phyloP scores from a whole-genome alignment of 352 stramenopile genomes.

The Albugo laibachii region DNA sequence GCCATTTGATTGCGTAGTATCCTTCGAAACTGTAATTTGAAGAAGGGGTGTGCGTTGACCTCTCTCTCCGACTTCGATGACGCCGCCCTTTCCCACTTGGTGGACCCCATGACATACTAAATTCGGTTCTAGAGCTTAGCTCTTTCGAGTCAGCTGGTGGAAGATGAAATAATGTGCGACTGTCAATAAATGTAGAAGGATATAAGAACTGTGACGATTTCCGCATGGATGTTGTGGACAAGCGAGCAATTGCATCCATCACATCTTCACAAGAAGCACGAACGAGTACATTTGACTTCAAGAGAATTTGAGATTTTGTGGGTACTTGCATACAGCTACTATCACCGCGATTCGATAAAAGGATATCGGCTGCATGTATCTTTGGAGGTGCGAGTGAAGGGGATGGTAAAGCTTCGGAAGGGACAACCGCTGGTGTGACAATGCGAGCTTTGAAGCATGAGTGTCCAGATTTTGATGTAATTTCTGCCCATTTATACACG shows the following conservation, averaged over 20 bases:
- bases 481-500: slow-evolving; percentile 45
- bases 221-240: slow-evolving; percentile 39
- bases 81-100: slow-evolving; percentile 5
- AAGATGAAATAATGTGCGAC: slow-evolving; percentile 41
- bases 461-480: slow-evolving; percentile 2
- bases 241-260: slow-evolving; percentile 24
- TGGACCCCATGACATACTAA: background rate
- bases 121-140: too few species aligned
- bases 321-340: background rate
- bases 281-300: slow-evolving; percentile 34
- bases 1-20: slow-evolving; percentile 64
- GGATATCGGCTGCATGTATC: slow-evolving; percentile 24
- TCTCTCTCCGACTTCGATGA: slow-evolving; percentile 1
- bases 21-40: background rate
- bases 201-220: slow-evolving; percentile 35
- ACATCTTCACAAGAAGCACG: slow-evolving; percentile 36
- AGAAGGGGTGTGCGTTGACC: background rate
- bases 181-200: slow-evolving; percentile 35
- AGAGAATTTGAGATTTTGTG: slow-evolving; percentile 26
- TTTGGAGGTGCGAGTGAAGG: slow-evolving; percentile 50
- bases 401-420: slow-evolving; percentile 20
- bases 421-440: slow-evolving; percentile 1
- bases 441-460: background rate
- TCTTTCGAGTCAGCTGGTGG: slow-evolving; percentile 17
- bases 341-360: slow-evolving; percentile 5